Evolutionary conservation across 2,329 filamentous ascomycete species (phyloP).

Genomic region (Dactylellina sp.): DNA sequence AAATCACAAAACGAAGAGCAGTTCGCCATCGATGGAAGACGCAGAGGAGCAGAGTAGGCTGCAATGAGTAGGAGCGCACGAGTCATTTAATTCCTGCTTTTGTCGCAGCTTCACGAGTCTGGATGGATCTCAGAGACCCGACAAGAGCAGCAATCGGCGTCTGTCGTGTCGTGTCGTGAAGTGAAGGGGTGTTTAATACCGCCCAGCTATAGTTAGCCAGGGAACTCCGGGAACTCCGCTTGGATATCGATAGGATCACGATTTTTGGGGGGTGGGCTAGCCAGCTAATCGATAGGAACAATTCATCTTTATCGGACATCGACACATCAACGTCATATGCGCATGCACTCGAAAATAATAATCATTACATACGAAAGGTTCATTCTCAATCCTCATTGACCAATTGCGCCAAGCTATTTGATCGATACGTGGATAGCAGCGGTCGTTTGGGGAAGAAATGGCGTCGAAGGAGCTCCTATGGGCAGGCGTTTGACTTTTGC

Average conservation of each 20-base stretch:
- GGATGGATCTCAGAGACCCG: neutral
- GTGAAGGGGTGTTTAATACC: conserved; percentile 7
- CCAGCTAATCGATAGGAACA: conserved; percentile 36
- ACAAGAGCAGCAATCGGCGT: neutral
- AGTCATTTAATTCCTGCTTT: conserved; percentile 34
- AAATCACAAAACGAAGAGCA: neutral
- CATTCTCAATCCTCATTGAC: conserved; percentile 12
- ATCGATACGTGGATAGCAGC: no score
- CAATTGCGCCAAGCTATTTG: conserved; percentile 8
- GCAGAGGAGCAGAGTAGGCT: conserved; percentile 34
- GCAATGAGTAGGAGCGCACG: conserved; percentile 53
- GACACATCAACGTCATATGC: conserved; percentile 29
- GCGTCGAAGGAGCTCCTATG: conserved; percentile 52
- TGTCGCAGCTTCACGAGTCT: neutral
- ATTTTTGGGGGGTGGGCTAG: conserved; percentile 22
- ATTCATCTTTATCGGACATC: conserved; percentile 14
- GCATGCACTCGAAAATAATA: conserved; percentile 2
- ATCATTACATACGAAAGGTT: conserved; percentile 7
- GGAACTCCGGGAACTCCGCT: conserved; percentile 53
- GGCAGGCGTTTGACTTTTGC: conserved; percentile 3
- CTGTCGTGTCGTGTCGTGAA: no score
- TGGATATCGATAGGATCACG: conserved; percentile 38
- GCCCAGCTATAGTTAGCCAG: neutral
- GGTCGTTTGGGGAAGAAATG: neutral
- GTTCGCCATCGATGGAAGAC: neutral